A percentile compares a stretch with the other conserved stretches of the same genome.
Conservation (phyloP, 352 stramenopile genomes). For the Phytopythium boreale region DNA sequence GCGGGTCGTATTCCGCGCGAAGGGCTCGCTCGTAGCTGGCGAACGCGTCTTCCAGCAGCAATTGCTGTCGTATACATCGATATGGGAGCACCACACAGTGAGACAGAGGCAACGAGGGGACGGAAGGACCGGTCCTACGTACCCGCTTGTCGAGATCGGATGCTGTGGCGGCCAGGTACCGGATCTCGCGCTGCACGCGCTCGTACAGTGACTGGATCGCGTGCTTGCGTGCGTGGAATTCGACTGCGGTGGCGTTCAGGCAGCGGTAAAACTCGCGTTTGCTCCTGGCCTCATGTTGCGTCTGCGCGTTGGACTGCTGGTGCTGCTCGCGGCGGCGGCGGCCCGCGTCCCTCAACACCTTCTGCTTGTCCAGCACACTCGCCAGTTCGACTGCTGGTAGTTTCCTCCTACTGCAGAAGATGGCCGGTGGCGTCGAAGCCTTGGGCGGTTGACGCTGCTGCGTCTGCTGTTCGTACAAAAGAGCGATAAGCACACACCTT, state of each 20-base stretch:
- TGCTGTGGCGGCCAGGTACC: slow-evolving; percentile 44
- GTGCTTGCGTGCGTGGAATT: slow-evolving; percentile 57
- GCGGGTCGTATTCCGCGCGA: slow-evolving; percentile 26
- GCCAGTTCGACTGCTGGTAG: slow-evolving; percentile 1
- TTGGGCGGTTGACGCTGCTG: neutral
- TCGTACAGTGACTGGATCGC: slow-evolving; percentile 49
- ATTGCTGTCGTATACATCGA: slow-evolving; percentile 36
- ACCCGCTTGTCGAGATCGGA: slow-evolving; percentile 47
- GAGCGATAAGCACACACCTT: neutral
- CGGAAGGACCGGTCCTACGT: neutral
- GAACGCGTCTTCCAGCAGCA: slow-evolving; percentile 63
- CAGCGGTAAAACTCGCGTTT: slow-evolving; percentile 31
- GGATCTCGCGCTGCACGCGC: slow-evolving; percentile 53
- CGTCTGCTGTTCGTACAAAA: neutral
- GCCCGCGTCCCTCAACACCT: slow-evolving; percentile 16
- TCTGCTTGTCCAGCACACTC: slow-evolving; percentile 7
- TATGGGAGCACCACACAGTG: neutral
- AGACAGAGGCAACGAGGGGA: neutral
- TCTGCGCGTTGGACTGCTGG: slow-evolving; percentile 15
- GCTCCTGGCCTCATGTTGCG: neutral
- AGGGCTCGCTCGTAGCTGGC: slow-evolving; percentile 42
- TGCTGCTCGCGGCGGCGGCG: slow-evolving; percentile 17
- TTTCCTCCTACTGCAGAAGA: neutral
- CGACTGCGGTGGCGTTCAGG: slow-evolving; percentile 32
- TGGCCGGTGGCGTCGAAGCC: neutral